A percentile compares a stretch with the other conserved stretches of the same genome.
Evolutionary conservation across 768 basidiomycete species (phyloP).

Genomic region (Grammothele lineata): DNA sequence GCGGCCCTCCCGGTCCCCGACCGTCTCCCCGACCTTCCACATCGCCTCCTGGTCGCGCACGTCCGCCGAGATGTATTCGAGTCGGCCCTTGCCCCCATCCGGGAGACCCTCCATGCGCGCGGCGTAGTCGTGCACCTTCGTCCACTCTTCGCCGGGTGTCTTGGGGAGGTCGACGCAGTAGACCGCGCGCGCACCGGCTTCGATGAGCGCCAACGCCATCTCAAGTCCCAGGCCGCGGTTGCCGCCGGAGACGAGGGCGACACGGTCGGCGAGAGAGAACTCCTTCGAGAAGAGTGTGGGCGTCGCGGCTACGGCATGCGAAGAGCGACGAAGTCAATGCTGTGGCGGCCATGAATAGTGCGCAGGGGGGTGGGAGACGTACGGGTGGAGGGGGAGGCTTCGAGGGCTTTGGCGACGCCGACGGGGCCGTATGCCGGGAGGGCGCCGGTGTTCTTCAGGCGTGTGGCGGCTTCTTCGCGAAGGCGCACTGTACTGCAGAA

Average conservation of each 20-base stretch:
- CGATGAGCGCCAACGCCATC: conserved; percentile 70
- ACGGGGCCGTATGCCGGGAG: conserved; percentile 55
- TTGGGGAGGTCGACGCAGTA: conserved; percentile 66
- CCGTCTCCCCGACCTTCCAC: conserved; percentile 53
- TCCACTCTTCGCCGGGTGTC: conserved; percentile 55
- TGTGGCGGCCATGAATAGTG: background rate
- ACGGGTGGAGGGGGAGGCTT: conserved; percentile 48
- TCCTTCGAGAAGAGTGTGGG: conserved; percentile 24
- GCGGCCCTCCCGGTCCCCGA: conserved; percentile 63
- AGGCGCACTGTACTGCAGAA: conserved; percentile 13
- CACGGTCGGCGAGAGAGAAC: conserved; percentile 30
- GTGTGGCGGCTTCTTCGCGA: background rate
- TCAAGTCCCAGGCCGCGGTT: conserved; percentile 71
- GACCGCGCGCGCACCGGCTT: conserved; percentile 62
- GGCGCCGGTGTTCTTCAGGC: conserved; percentile 27
- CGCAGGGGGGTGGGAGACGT: conserved; percentile 24
- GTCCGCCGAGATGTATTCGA: conserved; percentile 63
- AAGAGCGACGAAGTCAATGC: too few relatives aligned
- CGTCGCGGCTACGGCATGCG: conserved; percentile 13
- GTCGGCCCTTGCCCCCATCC: conserved; percentile 28
- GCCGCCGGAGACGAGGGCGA: conserved; percentile 36
- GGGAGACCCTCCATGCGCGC: conserved; percentile 17
- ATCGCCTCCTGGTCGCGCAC: conserved; percentile 44
- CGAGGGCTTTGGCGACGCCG: conserved; percentile 57
- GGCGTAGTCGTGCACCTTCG: conserved; percentile 44